Evolutionary conservation across 371 early-diverging fungal genomes (phyloP), one percentile per base, ranked within the genome.

Genomic region (Haplosporangium sp.): DNA sequence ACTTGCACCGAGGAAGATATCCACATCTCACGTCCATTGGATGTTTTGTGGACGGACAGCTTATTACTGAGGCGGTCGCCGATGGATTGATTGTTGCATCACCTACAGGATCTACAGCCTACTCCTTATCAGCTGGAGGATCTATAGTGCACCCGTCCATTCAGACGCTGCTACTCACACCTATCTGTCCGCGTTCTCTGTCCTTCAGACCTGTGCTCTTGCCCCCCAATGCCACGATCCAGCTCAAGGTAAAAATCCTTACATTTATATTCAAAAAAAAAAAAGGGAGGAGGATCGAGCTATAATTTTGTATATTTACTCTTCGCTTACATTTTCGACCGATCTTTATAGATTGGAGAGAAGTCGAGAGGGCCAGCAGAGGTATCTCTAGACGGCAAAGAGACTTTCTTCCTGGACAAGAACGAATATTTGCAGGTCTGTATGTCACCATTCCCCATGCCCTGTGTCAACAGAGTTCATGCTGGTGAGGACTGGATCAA

Each of bases 41-140:
- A 18, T 92, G 94, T 69, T 92, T 82, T 64, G 92, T 96, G 9
- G 91, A 95, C 74, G 89, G 86, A 23, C 90, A 92, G 36, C 86
- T 90, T 63, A 76, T 97, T 52, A 98, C 97, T 11, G 92, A 94
- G 63, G 95, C 92, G 16, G 93, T 97, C 12, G 95, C 95, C 0
- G 81, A 81, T 75, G 86, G 94, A 2, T 73, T 94, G 21, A 91
- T 97, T 48, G 90, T 97, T 1, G 90, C 94, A 7, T 96, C 99
- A 5, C 97, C 98, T 0, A 97, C 98, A 8, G 98, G 98, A 5
- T 96, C 96, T 5, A 98, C 98, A 0, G 98, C 98, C 0, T 98
- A 98, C 79, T 93, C 94, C 2, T 83, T 97, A 41, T 95, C 95
- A 23, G 95, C 96, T 2, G 95, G 92, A 45, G 99, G 99, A 0